These are phyloP conservation scores for Auricularia sp. DNA, from an alignment of 768 basidiomycete genomes.

Conservation along the genomic window DNA sequence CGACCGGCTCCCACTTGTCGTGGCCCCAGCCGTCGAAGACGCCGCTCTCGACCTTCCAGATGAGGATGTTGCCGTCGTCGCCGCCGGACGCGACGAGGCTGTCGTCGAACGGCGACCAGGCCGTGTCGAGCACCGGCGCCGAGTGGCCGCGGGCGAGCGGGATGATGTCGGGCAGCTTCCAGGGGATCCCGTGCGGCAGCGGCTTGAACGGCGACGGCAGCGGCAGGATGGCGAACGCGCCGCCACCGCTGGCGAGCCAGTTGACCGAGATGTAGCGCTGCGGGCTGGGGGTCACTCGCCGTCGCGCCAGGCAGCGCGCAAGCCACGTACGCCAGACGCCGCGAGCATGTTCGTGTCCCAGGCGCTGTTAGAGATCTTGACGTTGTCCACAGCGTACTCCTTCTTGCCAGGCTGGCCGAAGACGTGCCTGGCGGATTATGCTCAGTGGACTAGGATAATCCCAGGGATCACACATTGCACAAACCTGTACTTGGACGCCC, in stretches of 20 bases:
- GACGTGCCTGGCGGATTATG: constrained; percentile 54
- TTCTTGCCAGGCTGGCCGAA: constrained; percentile 85
- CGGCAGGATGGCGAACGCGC: constrained; percentile 91
- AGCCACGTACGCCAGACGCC: constrained; percentile 59
- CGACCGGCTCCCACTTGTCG: constrained; percentile 72
- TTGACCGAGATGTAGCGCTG: constrained; percentile 85
- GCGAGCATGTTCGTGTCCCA: constrained; percentile 94
- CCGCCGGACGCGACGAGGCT: constrained; percentile 81
- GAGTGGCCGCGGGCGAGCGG: constrained; percentile 85
- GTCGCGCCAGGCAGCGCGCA: neutral
- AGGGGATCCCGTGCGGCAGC: constrained; percentile 43
- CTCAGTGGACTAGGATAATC: constrained; percentile 7
- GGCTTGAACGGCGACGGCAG: constrained; percentile 61
- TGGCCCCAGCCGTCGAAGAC: constrained; percentile 77
- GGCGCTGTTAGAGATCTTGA: constrained; percentile 80
- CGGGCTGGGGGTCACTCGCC: neutral
- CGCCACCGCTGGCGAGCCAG: constrained; percentile 89
- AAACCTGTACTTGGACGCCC: constrained; percentile 79
- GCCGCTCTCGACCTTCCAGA: constrained; percentile 76
- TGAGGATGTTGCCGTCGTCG: constrained; percentile 87
- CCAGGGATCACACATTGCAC: constrained; percentile 18
- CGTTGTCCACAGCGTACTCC: constrained; percentile 68
- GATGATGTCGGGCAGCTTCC: constrained; percentile 83
- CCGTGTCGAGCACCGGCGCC: constrained; percentile 83
- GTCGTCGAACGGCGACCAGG: constrained; percentile 94